Conservation (phyloP, 164 flowering plant genomes). For the Annona cherimola region DNA sequence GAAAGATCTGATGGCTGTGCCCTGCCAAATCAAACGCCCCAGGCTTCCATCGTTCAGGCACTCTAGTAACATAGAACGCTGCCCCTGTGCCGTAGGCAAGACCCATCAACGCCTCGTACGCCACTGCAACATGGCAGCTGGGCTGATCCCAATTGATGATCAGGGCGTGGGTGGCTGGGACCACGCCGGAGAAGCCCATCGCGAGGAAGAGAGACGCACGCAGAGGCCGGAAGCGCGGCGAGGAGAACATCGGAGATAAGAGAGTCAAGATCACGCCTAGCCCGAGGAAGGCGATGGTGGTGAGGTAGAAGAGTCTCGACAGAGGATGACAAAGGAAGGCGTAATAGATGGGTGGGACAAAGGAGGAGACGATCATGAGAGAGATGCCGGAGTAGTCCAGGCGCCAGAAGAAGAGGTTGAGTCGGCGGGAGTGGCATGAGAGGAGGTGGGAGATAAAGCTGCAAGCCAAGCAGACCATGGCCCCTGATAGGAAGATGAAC, state of each 20-base stretch:
- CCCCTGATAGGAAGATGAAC: slow-evolving; percentile 74
- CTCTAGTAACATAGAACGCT: slow-evolving; percentile 56
- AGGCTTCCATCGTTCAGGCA: slow-evolving; percentile 92
- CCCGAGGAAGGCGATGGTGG: slow-evolving; percentile 59
- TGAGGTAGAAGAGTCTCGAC: slow-evolving; percentile 47
- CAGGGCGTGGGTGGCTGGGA: slow-evolving; percentile 80
- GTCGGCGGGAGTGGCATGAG: slow-evolving; percentile 79
- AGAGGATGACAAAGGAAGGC: slow-evolving; percentile 58
- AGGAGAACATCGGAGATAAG: slow-evolving; percentile 62
- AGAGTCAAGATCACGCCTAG: slow-evolving; percentile 55
- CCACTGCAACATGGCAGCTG: slow-evolving; percentile 42
- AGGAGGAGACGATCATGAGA: slow-evolving; percentile 85
- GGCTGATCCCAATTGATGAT: slow-evolving; percentile 49
- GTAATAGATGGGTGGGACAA: slow-evolving; percentile 85
- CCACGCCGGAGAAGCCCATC: slow-evolving; percentile 88
- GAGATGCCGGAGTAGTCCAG: slow-evolving; percentile 93
- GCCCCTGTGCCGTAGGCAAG: slow-evolving; percentile 59
- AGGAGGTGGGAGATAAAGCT: slow-evolving; percentile 88
- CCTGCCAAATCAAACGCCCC: slow-evolving; percentile 89
- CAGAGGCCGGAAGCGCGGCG: slow-evolving; percentile 55
- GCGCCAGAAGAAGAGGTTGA: slow-evolving; percentile 87
- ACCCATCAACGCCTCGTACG: slow-evolving; percentile 72
- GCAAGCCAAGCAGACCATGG: slow-evolving; percentile 76
- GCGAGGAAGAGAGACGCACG: slow-evolving; percentile 70
- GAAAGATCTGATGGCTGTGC: slow-evolving; percentile 98